A percentile compares a stretch with the other conserved stretches of the same genome.
Evolutionary conservation across 108 stramenopile species (phyloP).

Genomic region (Discostella stelligeroides): DNA sequence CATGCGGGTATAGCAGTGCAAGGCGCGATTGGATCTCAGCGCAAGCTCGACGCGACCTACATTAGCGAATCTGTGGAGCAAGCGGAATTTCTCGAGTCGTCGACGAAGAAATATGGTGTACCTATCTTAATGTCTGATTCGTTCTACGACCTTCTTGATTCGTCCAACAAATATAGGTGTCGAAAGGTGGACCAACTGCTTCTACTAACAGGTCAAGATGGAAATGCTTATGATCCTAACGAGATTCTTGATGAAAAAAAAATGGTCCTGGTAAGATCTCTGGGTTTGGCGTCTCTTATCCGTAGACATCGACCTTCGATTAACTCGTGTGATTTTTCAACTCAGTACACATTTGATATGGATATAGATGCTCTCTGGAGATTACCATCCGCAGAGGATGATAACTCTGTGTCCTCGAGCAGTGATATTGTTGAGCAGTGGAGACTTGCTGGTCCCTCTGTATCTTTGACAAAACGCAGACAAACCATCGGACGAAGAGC

Average conservation of each 20-base stretch:
- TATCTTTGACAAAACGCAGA: conserved; percentile 15
- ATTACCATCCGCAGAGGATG: conserved; percentile 28
- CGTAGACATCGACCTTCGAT: too few relatives aligned
- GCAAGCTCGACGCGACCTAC: conserved; percentile 96
- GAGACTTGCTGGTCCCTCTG: too few relatives aligned
- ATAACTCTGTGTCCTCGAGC: conserved; percentile 3
- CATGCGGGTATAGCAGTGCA: conserved; percentile 96
- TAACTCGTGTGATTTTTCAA: not conserved
- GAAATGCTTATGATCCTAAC: conserved; percentile 45
- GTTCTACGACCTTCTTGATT: conserved; percentile 75
- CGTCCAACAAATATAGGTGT: conserved; percentile 68
- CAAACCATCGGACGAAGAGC: not conserved
- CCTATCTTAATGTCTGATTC: conserved; percentile 87
- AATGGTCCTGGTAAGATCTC: conserved; percentile 12
- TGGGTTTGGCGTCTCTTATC: conserved; percentile 1
- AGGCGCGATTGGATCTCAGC: conserved; percentile 92
- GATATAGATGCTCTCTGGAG: conserved; percentile 76
- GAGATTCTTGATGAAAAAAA: conserved; percentile 7
- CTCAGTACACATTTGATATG: conserved; percentile 76
- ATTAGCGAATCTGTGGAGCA: conserved; percentile 88
- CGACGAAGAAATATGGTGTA: conserved; percentile 88
- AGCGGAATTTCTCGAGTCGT: conserved; percentile 88
- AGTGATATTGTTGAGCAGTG: not conserved
- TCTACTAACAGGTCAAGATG: conserved; percentile 62
- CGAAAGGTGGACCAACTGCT: conserved; percentile 81